phyloP scores from a whole-genome alignment of 2,329 filamentous ascomycete species.

The Fusarium nelsonii region DNA sequence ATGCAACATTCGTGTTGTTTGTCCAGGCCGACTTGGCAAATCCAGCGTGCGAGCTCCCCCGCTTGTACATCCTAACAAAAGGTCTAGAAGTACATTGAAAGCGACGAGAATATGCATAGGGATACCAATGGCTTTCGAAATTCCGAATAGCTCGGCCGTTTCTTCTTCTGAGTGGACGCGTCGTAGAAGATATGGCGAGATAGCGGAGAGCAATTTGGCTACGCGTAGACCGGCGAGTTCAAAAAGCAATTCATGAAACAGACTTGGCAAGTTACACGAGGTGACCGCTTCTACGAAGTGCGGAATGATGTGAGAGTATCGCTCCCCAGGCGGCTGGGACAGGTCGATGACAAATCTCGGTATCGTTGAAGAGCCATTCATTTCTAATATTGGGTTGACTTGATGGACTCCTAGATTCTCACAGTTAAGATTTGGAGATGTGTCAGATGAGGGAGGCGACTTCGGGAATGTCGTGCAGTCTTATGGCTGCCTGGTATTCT shows the following conservation, averaged over 20 bases:
- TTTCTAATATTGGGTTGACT: neutral
- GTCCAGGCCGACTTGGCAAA: neutral
- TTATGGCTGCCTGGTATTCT: too few relatives aligned
- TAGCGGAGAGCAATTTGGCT: conserved; percentile 45
- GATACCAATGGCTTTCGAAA: conserved; percentile 63
- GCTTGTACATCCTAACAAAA: conserved; percentile 74
- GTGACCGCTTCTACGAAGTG: conserved; percentile 34
- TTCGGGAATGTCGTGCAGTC: too few relatives aligned
- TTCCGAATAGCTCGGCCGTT: conserved; percentile 70
- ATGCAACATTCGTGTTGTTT: conserved; percentile 59
- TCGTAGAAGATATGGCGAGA: conserved; percentile 62
- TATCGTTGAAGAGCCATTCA: conserved; percentile 20
- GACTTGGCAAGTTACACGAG: conserved; percentile 52
- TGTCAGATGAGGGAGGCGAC: too few relatives aligned
- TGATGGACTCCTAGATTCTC: too few relatives aligned
- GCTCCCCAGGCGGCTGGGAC: conserved; percentile 42
- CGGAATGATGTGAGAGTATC: conserved; percentile 48
- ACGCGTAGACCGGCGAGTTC: conserved; percentile 35
- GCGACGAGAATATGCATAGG: conserved; percentile 70
- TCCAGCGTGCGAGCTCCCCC: conserved; percentile 49
- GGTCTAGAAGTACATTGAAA: conserved; percentile 73
- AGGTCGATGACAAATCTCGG: conserved; percentile 49
- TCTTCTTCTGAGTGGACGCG: conserved; percentile 67
- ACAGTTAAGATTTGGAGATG: too few relatives aligned
- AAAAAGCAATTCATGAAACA: conserved; percentile 65